Base-by-base conservation (phyloP, 805 yeast species). In the Ascoidea rubescens region DNA sequence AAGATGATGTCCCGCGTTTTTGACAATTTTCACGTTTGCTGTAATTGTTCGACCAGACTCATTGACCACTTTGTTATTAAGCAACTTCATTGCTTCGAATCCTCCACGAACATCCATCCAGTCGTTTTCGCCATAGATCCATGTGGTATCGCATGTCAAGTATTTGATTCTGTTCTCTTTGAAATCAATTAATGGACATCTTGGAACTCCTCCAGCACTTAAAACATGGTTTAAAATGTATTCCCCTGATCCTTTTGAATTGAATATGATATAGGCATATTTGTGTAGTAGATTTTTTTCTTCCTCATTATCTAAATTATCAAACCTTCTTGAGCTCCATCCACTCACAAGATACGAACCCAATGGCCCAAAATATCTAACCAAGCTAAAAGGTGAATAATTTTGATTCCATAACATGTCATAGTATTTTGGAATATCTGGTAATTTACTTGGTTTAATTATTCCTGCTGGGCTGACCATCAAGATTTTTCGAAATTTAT, bases 391-490 rank as follows among this genome's bases (percentile, higher is more conserved):
- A 2, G 99, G 99, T 0, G 95, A 84, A 31, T 86, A 75, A 64
- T 90, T 87, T 55, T 73, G 78, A 57, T 87, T 89, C 99, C 99
- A 93, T 32, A 91, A 67, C 58, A 73, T 74, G 28, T 74, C 75
- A 64, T 88, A 88, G 84, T 96, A 91, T 46, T 68, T 63, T 1
- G 98, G 96, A 1, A 86, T 75, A 5, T 59, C 60, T 1, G 75
- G 74, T 47, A 57, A 59, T 59, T 63, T 60, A 5, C 68, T 58
- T 47, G 78, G 78, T 52, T 73, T 72, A 45, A 77, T 75, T 5
- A 93, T 79, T 3, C 95, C 96, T 0, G 95, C 98, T 0, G 98
- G 98, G 0, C 96, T 85, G 5, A 87, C 82, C 70, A 90, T 73
- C n/a, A 89, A 62, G 43, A 91, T 62, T 59, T 83, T 84, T 49